phyloP scores from a whole-genome alignment of 208 protist species.

The Acanthamoeba lugdunensis region DNA sequence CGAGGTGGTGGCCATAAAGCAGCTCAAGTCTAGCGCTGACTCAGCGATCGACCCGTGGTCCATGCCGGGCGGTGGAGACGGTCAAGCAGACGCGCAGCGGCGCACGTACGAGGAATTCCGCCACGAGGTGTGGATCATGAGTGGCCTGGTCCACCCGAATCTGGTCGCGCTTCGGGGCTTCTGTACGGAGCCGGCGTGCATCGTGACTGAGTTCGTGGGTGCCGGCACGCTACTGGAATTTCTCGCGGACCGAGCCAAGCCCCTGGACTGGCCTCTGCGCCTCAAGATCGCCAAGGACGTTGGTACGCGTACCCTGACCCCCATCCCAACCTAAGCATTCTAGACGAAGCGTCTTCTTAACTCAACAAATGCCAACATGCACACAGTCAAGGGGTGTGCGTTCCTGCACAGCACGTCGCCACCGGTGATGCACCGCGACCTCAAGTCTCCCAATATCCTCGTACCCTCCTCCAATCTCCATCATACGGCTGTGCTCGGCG shows the following conservation, averaged over 20 bases:
- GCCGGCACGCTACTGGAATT: background rate
- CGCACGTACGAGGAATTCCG: slow-evolving; percentile 50
- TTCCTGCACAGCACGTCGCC: slow-evolving; percentile 45
- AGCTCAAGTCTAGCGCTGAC: background rate
- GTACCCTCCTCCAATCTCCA: no score
- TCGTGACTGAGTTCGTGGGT: slow-evolving; percentile 65
- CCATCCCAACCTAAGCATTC: no score
- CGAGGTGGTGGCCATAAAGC: background rate
- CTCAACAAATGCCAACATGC: no score
- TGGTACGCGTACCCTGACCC: background rate
- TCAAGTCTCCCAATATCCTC: slow-evolving; percentile 63
- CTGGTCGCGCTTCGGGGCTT: slow-evolving; percentile 42
- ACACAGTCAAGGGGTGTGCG: slow-evolving; percentile 44
- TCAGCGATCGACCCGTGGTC: background rate
- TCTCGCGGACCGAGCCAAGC: background rate
- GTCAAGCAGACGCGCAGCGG: no score
- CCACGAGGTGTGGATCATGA: slow-evolving; percentile 73
- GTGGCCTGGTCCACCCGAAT: slow-evolving; percentile 48
- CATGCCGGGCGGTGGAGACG: no score
- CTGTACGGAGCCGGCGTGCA: slow-evolving; percentile 43
- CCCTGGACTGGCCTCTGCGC: slow-evolving; percentile 21
- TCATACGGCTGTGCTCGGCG: no score
- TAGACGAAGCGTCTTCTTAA: no score
- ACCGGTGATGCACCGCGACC: slow-evolving; percentile 65
- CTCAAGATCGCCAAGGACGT: background rate